Percentiles rank a stretch among this genome's conserved stretches.
Evolutionary conservation across 2,329 filamentous ascomycete species (phyloP).

Genomic region (Tolypocladium cylindrosporum): DNA sequence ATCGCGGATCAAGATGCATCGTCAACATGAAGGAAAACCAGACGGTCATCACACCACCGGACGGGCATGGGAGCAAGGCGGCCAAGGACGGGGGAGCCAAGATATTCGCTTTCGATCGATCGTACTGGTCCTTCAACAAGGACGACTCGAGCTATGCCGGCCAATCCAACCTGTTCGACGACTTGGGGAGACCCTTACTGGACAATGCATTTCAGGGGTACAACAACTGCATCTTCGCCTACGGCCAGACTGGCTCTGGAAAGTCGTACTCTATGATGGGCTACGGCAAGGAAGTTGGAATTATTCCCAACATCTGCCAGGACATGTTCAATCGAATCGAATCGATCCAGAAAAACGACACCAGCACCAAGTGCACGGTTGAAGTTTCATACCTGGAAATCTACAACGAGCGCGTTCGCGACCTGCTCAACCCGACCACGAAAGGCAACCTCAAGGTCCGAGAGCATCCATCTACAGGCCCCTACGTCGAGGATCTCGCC

Average conservation of each 20-base stretch:
- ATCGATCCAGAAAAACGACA: constrained; percentile 59
- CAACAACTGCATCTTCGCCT: constrained; percentile 99
- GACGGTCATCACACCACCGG: constrained; percentile 71
- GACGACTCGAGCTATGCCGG: constrained; percentile 74
- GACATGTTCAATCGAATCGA: constrained; percentile 91
- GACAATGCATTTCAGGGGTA: constrained; percentile 98
- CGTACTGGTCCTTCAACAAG: constrained; percentile 96
- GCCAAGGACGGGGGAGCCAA: constrained; percentile 66
- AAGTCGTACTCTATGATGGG: constrained; percentile 99
- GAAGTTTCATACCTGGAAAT: constrained; percentile 99
- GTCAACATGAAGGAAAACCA: constrained; percentile 93
- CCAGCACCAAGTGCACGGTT: constrained; percentile 77
- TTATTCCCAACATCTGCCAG: constrained; percentile 94
- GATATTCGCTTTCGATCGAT: constrained; percentile 89
- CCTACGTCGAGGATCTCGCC: constrained; percentile 95
- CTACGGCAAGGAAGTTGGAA: constrained; percentile 89
- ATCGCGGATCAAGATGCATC: constrained; percentile 89
- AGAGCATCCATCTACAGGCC: constrained; percentile 94
- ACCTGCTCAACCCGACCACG: constrained; percentile 87
- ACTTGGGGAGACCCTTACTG: constrained; percentile 79
- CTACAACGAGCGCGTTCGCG: constrained; percentile 95
- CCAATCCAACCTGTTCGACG: constrained; percentile 79
- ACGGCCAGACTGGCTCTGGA: constrained; percentile 95
- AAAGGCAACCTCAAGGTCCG: constrained; percentile 96
- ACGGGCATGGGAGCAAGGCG: constrained; percentile 51